Base-by-base conservation (phyloP, 352 stramenopile species). In the Pilasporangium apinafurcum region DNA sequence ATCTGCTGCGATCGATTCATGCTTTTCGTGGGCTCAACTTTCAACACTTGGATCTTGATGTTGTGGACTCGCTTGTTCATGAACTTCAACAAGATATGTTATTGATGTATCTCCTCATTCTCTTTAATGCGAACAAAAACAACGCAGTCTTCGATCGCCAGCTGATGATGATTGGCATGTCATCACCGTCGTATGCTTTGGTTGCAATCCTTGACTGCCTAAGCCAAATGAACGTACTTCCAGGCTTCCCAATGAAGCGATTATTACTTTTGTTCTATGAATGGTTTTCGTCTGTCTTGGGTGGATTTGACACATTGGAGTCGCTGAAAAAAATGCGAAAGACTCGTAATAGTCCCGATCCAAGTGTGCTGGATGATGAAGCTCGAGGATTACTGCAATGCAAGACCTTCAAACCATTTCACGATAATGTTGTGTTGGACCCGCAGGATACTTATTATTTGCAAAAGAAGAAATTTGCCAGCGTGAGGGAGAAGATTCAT, bases 241-340 rank as follows among this genome's bases (percentile, higher is more conserved):
- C 79, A 5, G 74, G 75, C 3, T 91, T 89, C 53, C 79, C 79
- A 12, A 83, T 86, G 37, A 92, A 92, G 53, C 73, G 79, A 7
- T 34, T 89, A 22, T 49, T 92, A 28, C 52, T 92, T 59, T 54
- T 92, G 5, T 74, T 82, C 21, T 71, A 73, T 49, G 76, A 86
- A 42, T 89, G 76, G 79, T 70, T 86, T 30, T 58, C 53, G 18
- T 62, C 65, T 6, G 51, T 87, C 4, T 47, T 92, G 24, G 79
- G 79, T 1, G 53, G 61, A 22, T 65, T 80, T 22, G 59, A 72
- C 12, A 52, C 71, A 17, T 58, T 92, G 4, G 56, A 65, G 16
- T 59, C 68, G 24, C 44, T 87, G 16, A 92, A 89, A 44, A 51
- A 53, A 12, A 37, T 69, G 17, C 71, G 79, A 24, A 64, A 65